These are phyloP conservation scores for Elaeis guineensis DNA, from an alignment of 176 grass and related monocot genomes.

Conservation along the genomic window DNA sequence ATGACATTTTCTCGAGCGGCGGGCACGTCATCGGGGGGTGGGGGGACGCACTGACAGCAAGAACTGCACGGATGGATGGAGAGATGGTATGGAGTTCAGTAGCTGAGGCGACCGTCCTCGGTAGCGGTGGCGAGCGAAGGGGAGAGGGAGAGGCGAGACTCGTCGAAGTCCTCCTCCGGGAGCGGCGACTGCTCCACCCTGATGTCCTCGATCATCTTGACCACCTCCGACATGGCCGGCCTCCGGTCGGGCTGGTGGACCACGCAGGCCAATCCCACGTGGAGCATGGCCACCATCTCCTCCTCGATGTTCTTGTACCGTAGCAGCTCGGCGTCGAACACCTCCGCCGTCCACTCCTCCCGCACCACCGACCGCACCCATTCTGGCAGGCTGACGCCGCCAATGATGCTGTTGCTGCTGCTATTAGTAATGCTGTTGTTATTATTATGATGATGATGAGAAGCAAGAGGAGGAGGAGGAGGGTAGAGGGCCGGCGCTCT, in stretches of 20 bases:
- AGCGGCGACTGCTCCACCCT: conserved; percentile 41
- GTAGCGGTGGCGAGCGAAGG: conserved; percentile 41
- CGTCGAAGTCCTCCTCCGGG: conserved; percentile 35
- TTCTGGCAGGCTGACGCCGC: conserved; percentile 27
- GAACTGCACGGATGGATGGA: background rate
- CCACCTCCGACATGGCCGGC: conserved; percentile 51
- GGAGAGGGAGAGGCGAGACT: conserved; percentile 20
- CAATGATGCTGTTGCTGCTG: background rate
- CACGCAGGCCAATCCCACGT: conserved; percentile 55
- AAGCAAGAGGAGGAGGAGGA: conserved; percentile 6
- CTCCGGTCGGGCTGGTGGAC: conserved; percentile 42
- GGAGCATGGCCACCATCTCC: conserved; percentile 78
- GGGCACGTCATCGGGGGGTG: too few relatives aligned
- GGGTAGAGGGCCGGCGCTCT: conserved; percentile 35
- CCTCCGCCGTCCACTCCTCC: conserved; percentile 81
- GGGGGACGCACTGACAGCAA: too few relatives aligned
- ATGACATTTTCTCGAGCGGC: too few relatives aligned
- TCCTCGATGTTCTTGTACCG: conserved; percentile 73
- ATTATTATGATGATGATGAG: background rate
- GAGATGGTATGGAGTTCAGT: conserved; percentile 11
- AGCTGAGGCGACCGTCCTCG: conserved; percentile 37
- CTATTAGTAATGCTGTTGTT: background rate
- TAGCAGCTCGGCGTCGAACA: conserved; percentile 79
- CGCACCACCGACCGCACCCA: conserved; percentile 79
- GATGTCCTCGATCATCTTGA: conserved; percentile 73